Conservation (phyloP, 352 stramenopile species). For the Peronospora tabacina region DNA sequence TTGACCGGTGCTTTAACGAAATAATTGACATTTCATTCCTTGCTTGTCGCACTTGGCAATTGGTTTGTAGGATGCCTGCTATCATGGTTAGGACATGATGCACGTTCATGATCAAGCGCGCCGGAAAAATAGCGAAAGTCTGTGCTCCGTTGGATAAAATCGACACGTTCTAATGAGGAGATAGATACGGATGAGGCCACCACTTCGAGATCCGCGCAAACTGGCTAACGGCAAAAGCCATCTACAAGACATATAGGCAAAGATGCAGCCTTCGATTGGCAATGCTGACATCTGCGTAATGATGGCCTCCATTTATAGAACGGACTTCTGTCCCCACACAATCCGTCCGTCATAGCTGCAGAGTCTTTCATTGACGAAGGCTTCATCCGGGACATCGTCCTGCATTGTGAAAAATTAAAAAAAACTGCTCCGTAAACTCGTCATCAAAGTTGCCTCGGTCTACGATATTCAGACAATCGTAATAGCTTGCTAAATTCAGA, state of each 20-base stretch:
- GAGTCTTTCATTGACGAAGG: conserved; percentile 86
- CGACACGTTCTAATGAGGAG: conserved; percentile 36
- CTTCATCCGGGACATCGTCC: conserved; percentile 75
- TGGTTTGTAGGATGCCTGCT: background rate
- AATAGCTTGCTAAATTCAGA: conserved; percentile 70
- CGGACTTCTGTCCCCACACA: conserved; percentile 82
- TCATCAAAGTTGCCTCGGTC: conserved; percentile 78
- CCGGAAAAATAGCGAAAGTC: conserved; percentile 27
- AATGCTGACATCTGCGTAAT: too few species aligned
- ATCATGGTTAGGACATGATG: conserved; percentile 57
- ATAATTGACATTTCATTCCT: too few species aligned
- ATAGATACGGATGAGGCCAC: conserved; percentile 35
- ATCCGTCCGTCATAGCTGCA: conserved; percentile 71
- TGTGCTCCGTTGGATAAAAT: conserved; percentile 23
- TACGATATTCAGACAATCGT: conserved; percentile 65
- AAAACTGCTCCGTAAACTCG: conserved; percentile 82
- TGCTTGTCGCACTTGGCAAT: background rate
- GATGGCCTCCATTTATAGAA: conserved; percentile 31
- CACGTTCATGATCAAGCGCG: conserved; percentile 51
- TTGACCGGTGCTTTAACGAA: too few species aligned
- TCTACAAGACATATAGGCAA: conserved; percentile 26
- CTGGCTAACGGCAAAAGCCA: conserved; percentile 25
- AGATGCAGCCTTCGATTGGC: conserved; percentile 17
- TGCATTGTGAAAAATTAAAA: conserved; percentile 87
- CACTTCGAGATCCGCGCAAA: conserved; percentile 39